Percentiles rank a stretch among this genome's conserved stretches.
phyloP scores from a whole-genome alignment of 129 eudicot species.

The Flaveria linearis region DNA sequence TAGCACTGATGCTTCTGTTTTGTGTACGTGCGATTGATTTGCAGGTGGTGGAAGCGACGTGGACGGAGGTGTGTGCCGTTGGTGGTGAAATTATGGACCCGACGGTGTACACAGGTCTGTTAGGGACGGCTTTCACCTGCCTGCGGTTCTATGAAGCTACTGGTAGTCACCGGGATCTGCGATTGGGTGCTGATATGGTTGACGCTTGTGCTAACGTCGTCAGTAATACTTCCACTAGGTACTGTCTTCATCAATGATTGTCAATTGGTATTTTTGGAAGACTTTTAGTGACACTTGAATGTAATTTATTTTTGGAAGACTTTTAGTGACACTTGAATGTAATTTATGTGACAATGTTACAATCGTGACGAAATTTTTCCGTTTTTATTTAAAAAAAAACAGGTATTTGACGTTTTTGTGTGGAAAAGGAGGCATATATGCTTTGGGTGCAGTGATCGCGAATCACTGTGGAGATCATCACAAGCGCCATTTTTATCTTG shows the following conservation, averaged over 20 bases:
- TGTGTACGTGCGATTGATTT: slow-evolving; percentile 17
- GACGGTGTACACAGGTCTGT: slow-evolving; percentile 66
- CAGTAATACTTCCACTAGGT: slow-evolving; percentile 56
- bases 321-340: background rate
- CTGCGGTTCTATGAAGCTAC: slow-evolving; percentile 74
- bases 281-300: background rate
- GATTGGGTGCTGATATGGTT: slow-evolving; percentile 52
- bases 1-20: slow-evolving; percentile 16
- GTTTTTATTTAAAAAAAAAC: background rate
- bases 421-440: slow-evolving; percentile 87
- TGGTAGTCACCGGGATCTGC: slow-evolving; percentile 59
- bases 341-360: too few relatives aligned
- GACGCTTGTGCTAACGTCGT: slow-evolving; percentile 53
- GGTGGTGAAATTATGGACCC: slow-evolving; percentile 49
- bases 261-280: background rate
- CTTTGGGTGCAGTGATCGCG: slow-evolving; percentile 73
- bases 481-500: slow-evolving; percentile 52
- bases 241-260: background rate
- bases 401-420: slow-evolving; percentile 82
- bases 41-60: slow-evolving; percentile 71
- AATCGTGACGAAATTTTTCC: background rate
- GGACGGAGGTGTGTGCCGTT: slow-evolving; percentile 45
- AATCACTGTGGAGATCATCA: slow-evolving; percentile 54
- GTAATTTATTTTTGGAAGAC: background rate
- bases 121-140: slow-evolving; percentile 90